Evolutionary conservation across 768 basidiomycete genomes (phyloP).

Genomic region (Phanerochaete carnosa): DNA sequence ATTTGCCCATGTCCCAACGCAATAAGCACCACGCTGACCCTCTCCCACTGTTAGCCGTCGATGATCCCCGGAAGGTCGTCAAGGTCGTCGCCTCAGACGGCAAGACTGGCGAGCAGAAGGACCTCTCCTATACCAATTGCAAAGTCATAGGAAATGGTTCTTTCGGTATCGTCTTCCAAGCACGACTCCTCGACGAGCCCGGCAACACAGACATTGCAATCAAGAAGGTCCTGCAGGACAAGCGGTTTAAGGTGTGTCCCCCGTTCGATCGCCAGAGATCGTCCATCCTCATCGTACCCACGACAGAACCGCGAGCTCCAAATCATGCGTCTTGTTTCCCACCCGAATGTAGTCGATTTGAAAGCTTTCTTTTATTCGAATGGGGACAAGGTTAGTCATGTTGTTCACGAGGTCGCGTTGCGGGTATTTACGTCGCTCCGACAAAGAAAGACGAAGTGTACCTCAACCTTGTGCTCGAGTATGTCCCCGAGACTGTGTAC

Average conservation of each 20-base stretch:
- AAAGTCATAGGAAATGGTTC: slow-evolving; percentile 99
- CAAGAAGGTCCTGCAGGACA: slow-evolving; percentile 99
- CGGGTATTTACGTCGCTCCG: slow-evolving; percentile 15
- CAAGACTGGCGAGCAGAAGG: slow-evolving; percentile 83
- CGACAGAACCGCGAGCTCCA: slow-evolving; percentile 95
- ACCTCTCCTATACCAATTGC: slow-evolving; percentile 94
- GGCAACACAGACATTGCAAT: slow-evolving; percentile 91
- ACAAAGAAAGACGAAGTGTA: slow-evolving; percentile 98
- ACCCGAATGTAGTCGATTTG: slow-evolving; percentile 98
- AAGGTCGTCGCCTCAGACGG: slow-evolving; percentile 95
- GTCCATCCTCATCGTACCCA: neutral
- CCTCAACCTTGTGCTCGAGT: slow-evolving; percentile 98
- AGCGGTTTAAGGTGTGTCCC: slow-evolving; percentile 95
- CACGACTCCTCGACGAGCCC: slow-evolving; percentile 72
- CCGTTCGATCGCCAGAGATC: slow-evolving; percentile 1
- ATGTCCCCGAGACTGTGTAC: slow-evolving; percentile 99
- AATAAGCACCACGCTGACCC: slow-evolving; percentile 8
- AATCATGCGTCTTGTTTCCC: slow-evolving; percentile 95
- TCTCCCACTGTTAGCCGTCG: slow-evolving; percentile 54
- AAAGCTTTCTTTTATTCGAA: slow-evolving; percentile 99
- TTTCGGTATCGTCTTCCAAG: slow-evolving; percentile 98
- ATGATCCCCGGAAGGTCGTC: slow-evolving; percentile 96
- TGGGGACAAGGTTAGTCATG: slow-evolving; percentile 85
- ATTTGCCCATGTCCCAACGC: slow-evolving; percentile 3
- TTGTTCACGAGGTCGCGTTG: neutral